Evolutionary conservation across 2,329 filamentous ascomycete genomes (phyloP).

Genomic region (Curvularia spicifera): DNA sequence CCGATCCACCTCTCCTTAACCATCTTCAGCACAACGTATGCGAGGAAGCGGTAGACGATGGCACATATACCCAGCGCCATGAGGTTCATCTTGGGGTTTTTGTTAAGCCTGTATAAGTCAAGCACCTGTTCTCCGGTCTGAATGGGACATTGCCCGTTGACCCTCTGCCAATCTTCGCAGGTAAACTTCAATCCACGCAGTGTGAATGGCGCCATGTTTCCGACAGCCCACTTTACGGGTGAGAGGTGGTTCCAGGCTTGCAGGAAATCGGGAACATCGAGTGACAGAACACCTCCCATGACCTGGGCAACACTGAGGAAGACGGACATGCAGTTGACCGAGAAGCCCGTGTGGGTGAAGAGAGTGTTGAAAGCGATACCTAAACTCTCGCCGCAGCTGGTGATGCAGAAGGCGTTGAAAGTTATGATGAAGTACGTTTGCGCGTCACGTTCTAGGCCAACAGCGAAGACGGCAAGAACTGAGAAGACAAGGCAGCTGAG

Average conservation of each 20-base stretch:
- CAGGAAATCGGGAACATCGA: conserved; percentile 14
- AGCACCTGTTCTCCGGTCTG: conserved; percentile 71
- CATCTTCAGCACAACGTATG: conserved; percentile 64
- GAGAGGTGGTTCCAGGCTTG: conserved; percentile 71
- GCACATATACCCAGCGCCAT: conserved; percentile 68
- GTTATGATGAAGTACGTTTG: conserved; percentile 71
- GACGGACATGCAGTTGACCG: conserved; percentile 73
- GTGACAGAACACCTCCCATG: conserved; percentile 56
- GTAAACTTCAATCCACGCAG: conserved; percentile 67
- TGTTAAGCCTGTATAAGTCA: conserved; percentile 69
- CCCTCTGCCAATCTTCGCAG: conserved; percentile 65
- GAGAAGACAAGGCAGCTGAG: conserved; percentile 70
- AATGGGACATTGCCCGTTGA: conserved; percentile 69
- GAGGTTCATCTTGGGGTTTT: conserved; percentile 66
- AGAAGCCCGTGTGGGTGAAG: conserved; percentile 76
- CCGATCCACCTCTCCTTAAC: conserved; percentile 61
- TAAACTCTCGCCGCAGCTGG: conserved; percentile 75
- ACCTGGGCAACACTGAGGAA: conserved; percentile 73
- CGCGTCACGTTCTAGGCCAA: conserved; percentile 67
- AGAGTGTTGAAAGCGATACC: conserved; percentile 83
- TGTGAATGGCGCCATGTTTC: conserved; percentile 70
- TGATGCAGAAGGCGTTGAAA: conserved; percentile 75
- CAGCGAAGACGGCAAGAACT: conserved; percentile 67
- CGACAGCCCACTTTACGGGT: conserved; percentile 72
- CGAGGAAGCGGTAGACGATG: conserved; percentile 69